These are phyloP conservation scores for Fusarium xylarioides DNA, from an alignment of 2,329 filamentous ascomycete species.

Conservation along the genomic window DNA sequence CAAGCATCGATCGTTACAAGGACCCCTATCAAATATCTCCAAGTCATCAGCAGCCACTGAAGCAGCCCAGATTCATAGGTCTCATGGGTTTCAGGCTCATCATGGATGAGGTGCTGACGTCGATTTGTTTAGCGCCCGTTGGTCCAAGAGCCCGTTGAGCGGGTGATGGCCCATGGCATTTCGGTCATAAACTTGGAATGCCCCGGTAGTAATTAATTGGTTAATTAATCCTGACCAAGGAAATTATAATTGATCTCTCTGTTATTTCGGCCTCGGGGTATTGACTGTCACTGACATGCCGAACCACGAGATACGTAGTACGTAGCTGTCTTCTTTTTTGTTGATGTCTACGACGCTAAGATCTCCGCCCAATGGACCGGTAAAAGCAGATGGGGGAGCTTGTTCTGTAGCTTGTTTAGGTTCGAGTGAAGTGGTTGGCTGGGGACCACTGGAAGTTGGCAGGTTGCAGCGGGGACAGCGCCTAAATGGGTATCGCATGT, in stretches of 20 bases:
- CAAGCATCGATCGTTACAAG: slow-evolving; percentile 9
- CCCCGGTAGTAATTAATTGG: neutral
- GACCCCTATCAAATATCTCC: slow-evolving; percentile 14
- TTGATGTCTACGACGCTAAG: slow-evolving; percentile 17
- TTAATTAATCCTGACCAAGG: neutral
- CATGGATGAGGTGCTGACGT: slow-evolving; percentile 18
- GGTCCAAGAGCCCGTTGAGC: slow-evolving; percentile 26
- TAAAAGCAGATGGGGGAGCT: slow-evolving; percentile 7
- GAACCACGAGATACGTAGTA: neutral
- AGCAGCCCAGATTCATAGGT: neutral
- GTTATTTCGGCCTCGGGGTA: neutral
- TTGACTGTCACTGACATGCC: slow-evolving; percentile 7
- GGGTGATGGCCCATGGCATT: slow-evolving; percentile 19
- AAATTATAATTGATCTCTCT: neutral
- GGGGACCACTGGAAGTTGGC: slow-evolving; percentile 6
- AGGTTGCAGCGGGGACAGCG: slow-evolving; percentile 26
- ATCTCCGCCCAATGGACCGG: slow-evolving; percentile 19
- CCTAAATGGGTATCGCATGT: slow-evolving; percentile 21
- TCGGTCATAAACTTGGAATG: slow-evolving; percentile 15
- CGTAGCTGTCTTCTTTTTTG: neutral
- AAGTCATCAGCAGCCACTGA: neutral
- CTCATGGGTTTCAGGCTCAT: slow-evolving; percentile 2
- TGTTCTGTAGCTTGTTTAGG: slow-evolving; percentile 14
- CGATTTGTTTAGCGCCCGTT: slow-evolving; percentile 3
- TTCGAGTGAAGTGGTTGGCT: slow-evolving; percentile 16